These are phyloP conservation scores for Malus asiatica DNA, from an alignment of 306 rosid species.

Conservation along the genomic window DNA sequence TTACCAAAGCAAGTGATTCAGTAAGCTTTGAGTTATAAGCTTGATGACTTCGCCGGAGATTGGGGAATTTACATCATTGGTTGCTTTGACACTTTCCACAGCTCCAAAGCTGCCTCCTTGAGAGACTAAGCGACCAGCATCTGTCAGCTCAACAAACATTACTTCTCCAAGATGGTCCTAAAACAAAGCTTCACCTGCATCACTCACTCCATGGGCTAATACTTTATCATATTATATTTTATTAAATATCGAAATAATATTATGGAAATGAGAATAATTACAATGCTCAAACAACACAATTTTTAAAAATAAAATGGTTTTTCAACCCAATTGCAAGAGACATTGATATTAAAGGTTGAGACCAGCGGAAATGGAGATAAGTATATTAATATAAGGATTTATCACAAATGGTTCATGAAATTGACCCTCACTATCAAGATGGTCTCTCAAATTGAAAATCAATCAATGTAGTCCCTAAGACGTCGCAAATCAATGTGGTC, in stretches of 20 bases:
- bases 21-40: conserved; percentile 53
- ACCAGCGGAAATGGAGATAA: not conserved
- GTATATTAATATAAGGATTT: not conserved
- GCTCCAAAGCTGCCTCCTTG: conserved; percentile 66
- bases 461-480: no score
- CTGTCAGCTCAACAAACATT: conserved; percentile 91
- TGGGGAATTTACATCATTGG: conserved; percentile 91
- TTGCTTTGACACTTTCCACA: conserved; percentile 94
- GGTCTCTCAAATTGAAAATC: no score
- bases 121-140: conserved; percentile 39
- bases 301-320: no score
- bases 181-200: not conserved
- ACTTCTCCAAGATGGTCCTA: conserved; percentile 97
- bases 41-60: conserved; percentile 82
- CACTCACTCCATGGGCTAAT: not conserved
- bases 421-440: no score
- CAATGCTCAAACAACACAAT: not conserved
- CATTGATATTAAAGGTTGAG: not conserved
- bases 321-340: not conserved
- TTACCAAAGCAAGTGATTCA: conserved; percentile 72
- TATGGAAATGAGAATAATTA: no score
- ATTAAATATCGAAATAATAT: no score
- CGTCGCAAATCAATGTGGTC: no score
- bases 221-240: no score
- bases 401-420: no score